phyloP scores from a whole-genome alignment of 345 rosid genomes.

The Gossypioides kirkii region DNA sequence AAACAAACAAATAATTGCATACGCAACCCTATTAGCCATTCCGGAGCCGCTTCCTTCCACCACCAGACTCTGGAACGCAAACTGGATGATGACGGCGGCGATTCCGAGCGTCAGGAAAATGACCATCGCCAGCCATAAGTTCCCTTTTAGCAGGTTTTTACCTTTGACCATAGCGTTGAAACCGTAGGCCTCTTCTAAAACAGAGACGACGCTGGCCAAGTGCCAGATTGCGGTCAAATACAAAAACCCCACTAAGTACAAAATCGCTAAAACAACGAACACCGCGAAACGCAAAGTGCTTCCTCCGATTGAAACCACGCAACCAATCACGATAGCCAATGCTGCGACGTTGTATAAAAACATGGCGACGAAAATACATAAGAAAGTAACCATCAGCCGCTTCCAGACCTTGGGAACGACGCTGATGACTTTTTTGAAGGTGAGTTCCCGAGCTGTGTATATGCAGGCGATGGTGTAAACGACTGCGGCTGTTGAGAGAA shows the following conservation, averaged over 20 bases:
- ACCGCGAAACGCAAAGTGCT: not conserved
- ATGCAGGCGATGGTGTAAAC: slow-evolving; percentile 4
- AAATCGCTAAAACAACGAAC: not conserved
- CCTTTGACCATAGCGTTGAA: not conserved
- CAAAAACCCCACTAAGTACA: not conserved
- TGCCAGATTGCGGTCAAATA: not conserved
- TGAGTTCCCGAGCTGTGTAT: slow-evolving; percentile 1
- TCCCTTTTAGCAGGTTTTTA: not conserved
- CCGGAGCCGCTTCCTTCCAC: not conserved
- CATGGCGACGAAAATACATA: slow-evolving; percentile 23
- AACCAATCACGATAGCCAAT: not conserved
- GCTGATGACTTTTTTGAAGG: slow-evolving; percentile 28
- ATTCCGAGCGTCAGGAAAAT: not conserved
- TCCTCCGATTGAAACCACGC: not conserved
- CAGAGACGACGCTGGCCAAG: not conserved
- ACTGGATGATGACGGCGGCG: not conserved
- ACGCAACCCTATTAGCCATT: not conserved
- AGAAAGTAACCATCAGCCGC: slow-evolving; percentile 40
- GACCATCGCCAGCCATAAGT: not conserved
- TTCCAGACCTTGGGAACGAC: slow-evolving; percentile 52
- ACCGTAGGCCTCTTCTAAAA: not conserved
- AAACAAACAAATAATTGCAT: not conserved
- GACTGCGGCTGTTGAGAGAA: slow-evolving; percentile 49
- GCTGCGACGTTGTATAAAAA: slow-evolving; percentile 20
- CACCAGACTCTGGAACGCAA: not conserved